Percentiles rank a stretch among this genome's conserved stretches.
These are phyloP conservation scores for Sphagnum fallax DNA, from an alignment of 228 moss, liverwort and hornwort genomes.

Conservation along the genomic window DNA sequence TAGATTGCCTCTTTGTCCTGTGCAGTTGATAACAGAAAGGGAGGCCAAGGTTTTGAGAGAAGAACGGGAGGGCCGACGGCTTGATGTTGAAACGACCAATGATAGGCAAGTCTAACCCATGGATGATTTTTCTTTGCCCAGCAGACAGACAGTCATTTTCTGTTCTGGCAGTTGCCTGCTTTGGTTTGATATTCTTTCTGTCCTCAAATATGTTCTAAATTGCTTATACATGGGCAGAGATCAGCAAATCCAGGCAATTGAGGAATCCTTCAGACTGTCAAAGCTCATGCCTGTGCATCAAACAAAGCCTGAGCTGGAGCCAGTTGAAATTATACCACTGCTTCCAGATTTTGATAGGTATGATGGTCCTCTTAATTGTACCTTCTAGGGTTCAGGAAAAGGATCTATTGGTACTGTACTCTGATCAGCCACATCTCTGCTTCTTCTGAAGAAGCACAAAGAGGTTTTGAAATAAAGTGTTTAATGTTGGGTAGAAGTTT, in stretches of 20 bases:
- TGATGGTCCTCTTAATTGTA: neutral
- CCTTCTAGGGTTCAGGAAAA: too few relatives aligned
- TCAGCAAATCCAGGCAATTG: conserved; percentile 89
- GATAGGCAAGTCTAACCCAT: conserved; percentile 41
- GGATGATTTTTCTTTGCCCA: neutral
- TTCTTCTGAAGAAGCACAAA: too few relatives aligned
- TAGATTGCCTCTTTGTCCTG: neutral
- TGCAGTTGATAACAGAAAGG: conserved; percentile 82
- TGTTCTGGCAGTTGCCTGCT: too few relatives aligned
- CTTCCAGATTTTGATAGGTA: conserved; percentile 97
- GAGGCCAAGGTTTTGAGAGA: conserved; percentile 94
- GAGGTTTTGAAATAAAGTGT: too few relatives aligned
- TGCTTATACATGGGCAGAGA: conserved; percentile 40
- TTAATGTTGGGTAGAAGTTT: too few relatives aligned
- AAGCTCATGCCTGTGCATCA: conserved; percentile 84
- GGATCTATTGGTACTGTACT: too few relatives aligned
- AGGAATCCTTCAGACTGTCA: conserved; percentile 83
- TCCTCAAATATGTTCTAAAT: too few relatives aligned
- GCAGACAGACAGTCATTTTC: too few relatives aligned
- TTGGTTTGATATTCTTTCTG: too few relatives aligned
- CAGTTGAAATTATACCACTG: conserved; percentile 71
- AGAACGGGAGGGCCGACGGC: conserved; percentile 83
- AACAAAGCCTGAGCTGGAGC: conserved; percentile 83
- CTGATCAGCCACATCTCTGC: too few relatives aligned
- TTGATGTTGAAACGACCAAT: conserved; percentile 59